Conservation (phyloP, 2,329 filamentous ascomycete species). For the Penicillium capsulatum region DNA sequence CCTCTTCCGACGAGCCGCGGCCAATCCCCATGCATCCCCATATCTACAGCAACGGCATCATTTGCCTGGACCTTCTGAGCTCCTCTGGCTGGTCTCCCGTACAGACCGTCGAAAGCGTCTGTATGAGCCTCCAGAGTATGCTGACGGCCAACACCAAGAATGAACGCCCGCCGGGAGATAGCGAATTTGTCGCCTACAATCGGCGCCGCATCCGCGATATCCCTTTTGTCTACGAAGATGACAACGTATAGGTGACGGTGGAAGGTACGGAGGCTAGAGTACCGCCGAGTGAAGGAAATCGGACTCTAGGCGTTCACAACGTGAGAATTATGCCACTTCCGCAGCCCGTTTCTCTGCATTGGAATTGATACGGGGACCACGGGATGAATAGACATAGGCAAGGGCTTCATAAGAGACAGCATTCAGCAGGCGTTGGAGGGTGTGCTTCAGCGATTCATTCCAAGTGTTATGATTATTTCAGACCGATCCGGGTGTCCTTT, state of each 20-base stretch:
- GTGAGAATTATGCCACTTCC: too few relatives aligned
- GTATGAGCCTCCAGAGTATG: constrained; percentile 98
- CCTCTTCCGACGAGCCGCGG: constrained; percentile 40
- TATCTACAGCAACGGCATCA: constrained; percentile 97
- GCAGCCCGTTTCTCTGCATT: too few relatives aligned
- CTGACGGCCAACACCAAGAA: constrained; percentile 89
- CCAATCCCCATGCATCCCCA: constrained; percentile 91
- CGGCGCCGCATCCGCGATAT: constrained; percentile 79
- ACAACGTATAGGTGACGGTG: constrained; percentile 70
- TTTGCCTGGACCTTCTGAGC: constrained; percentile 90
- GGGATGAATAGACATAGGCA: too few relatives aligned
- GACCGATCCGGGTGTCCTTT: too few relatives aligned
- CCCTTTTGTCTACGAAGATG: constrained; percentile 90
- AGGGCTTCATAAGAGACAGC: too few relatives aligned
- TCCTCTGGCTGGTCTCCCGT: constrained; percentile 90
- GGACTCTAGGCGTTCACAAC: too few relatives aligned
- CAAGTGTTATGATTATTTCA: too few relatives aligned
- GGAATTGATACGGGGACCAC: too few relatives aligned
- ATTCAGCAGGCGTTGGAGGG: too few relatives aligned
- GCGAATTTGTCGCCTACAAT: constrained; percentile 80
- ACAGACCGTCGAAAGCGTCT: constrained; percentile 93
- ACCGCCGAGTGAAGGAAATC: too few relatives aligned
- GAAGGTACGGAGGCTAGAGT: too few relatives aligned
- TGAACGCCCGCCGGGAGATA: constrained; percentile 84
- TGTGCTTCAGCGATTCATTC: too few relatives aligned